A percentile compares a stretch with the other conserved stretches of the same genome.
phyloP scores from a whole-genome alignment of 2,329 filamentous ascomycete species.

The Apiospora malaysiana region DNA sequence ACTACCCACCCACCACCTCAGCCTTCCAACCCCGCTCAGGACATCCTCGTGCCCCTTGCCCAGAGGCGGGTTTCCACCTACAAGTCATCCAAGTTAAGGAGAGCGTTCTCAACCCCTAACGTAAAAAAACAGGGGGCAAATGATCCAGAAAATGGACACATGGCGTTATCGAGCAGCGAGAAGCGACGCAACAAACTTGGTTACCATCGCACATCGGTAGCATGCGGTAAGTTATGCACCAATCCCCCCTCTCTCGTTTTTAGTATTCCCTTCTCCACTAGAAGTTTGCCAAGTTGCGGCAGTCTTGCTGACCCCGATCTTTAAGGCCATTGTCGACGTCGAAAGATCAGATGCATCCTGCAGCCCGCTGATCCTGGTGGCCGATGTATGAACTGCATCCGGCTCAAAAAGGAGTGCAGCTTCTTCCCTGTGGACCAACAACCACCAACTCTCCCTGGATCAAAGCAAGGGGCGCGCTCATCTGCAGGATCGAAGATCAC shows the following conservation, averaged over 20 bases:
- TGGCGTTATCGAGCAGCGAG: constrained; percentile 50
- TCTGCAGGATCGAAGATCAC: constrained; percentile 45
- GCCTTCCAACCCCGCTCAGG: constrained; percentile 37
- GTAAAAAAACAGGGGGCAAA: constrained; percentile 49
- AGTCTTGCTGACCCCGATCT: constrained; percentile 20
- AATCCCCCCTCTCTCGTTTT: neutral
- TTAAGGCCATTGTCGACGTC: constrained; percentile 85
- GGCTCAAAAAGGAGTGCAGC: constrained; percentile 91
- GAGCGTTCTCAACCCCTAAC: constrained; percentile 57
- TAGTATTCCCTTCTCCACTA: constrained; percentile 26
- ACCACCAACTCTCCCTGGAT: constrained; percentile 49
- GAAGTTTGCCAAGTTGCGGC: constrained; percentile 17
- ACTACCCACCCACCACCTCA: constrained; percentile 31
- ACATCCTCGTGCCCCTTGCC: constrained; percentile 40
- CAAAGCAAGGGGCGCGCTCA: constrained; percentile 48
- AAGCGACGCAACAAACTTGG: constrained; percentile 86
- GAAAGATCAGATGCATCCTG: constrained; percentile 91
- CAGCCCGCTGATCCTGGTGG: constrained; percentile 74
- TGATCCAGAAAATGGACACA: constrained; percentile 41
- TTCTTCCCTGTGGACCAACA: constrained; percentile 89
- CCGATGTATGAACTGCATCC: constrained; percentile 90
- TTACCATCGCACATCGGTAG: constrained; percentile 93
- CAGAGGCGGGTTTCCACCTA: constrained; percentile 46
- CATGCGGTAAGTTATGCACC: constrained; percentile 77
- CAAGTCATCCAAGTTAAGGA: constrained; percentile 50